A percentile compares a stretch with the other conserved stretches of the same genome.
Evolutionary conservation across 345 rosid genomes (phyloP).

Genomic region (Murraya koenigii): DNA sequence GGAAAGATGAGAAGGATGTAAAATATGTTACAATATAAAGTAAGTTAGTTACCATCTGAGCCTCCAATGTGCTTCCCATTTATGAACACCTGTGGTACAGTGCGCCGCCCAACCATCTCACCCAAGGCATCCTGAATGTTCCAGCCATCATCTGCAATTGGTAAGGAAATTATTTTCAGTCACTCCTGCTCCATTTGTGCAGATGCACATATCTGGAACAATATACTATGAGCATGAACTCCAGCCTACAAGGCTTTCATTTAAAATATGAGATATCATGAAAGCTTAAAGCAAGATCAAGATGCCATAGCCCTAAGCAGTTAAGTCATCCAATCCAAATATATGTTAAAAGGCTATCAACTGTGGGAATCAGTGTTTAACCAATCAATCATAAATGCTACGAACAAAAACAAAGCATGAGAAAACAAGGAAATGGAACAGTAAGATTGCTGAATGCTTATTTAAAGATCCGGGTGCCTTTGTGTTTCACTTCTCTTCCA

Average conservation of each 20-base stretch:
- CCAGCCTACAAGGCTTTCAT: not conserved
- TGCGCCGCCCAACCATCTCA: conserved; percentile 61
- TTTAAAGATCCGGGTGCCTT: not conserved
- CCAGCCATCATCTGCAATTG: conserved; percentile 65
- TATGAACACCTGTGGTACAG: conserved; percentile 92
- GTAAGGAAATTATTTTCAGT: not conserved
- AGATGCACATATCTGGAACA: not conserved
- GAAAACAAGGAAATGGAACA: not conserved
- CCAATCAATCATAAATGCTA: not conserved
- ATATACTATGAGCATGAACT: not conserved
- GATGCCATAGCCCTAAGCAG: not conserved
- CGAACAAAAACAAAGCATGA: not conserved
- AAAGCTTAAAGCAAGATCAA: not conserved
- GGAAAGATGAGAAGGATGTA: not conserved
- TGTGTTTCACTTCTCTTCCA: not conserved
- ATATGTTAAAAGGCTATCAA: not conserved
- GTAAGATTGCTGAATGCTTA: not conserved
- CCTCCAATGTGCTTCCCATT: conserved; percentile 88
- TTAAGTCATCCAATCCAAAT: not conserved
- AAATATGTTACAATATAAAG: not conserved
- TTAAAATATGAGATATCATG: not conserved
- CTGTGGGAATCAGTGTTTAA: not conserved
- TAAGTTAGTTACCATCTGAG: conserved; percentile 79
- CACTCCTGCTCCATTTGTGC: not conserved
- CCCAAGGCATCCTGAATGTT: conserved; percentile 66